phyloP scores from a whole-genome alignment of 2,329 filamentous ascomycete species.

The Didymella arachidicola region DNA sequence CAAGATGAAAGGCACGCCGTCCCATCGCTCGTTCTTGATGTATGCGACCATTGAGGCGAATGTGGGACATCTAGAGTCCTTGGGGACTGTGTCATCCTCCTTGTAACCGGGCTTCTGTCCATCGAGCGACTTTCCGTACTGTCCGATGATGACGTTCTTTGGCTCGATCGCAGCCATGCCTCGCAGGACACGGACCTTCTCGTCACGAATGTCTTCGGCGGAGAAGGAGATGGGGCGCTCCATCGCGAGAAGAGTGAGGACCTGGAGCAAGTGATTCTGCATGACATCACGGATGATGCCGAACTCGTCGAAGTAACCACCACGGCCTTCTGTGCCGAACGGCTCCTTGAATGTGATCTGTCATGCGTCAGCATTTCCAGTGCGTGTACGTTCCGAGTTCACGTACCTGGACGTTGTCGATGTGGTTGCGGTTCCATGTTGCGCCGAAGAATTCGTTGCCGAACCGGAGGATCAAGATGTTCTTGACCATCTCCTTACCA shows the following conservation, averaged over 20 bases:
- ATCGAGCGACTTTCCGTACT: constrained; percentile 96
- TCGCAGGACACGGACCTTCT: constrained; percentile 95
- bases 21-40: constrained; percentile 99
- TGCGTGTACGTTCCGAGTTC: not conserved
- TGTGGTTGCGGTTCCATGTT: constrained; percentile 99
- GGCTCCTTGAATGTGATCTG: constrained; percentile 98
- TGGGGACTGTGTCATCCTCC: constrained; percentile 97
- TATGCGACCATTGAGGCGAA: constrained; percentile 97
- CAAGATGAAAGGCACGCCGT: constrained; percentile 98
- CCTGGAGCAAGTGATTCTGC: constrained; percentile 98
- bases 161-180: constrained; percentile 94
- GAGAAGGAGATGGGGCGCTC: constrained; percentile 98
- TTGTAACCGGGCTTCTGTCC: constrained; percentile 97
- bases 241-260: constrained; percentile 95
- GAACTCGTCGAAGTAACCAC: constrained; percentile 99
- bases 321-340: constrained; percentile 96
- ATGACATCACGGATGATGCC: constrained; percentile 99
- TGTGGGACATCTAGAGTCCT: constrained; percentile 95
- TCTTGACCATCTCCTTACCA: constrained; percentile 99
- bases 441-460: constrained; percentile 98
- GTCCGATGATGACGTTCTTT: constrained; percentile 99
- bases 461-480: constrained; percentile 96
- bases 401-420: constrained; percentile 88
- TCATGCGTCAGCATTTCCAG: constrained; percentile 21
- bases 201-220: constrained; percentile 95